A percentile compares a stretch with the other conserved stretches of the same genome.
Conservation (phyloP, 345 rosid species). For the Populus deltoides region DNA sequence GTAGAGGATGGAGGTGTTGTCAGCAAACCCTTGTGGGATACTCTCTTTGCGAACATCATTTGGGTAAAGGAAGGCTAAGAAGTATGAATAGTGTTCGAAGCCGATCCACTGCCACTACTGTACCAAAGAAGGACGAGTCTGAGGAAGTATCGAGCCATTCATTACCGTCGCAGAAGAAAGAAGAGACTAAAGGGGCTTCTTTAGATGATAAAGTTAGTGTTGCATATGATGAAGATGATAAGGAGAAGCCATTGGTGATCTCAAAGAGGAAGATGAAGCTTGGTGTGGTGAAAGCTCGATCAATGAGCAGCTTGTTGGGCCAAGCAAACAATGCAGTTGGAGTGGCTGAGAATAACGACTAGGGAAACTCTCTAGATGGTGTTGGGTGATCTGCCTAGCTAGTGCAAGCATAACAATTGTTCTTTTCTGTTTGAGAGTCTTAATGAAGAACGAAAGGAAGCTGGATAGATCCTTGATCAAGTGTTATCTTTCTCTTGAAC, state of each 20-base stretch:
- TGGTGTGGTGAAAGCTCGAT: constrained; percentile 89
- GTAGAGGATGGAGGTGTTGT: constrained; percentile 96
- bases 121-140: constrained; percentile 5
- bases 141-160: constrained; percentile 3
- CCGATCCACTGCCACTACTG: constrained; percentile 18
- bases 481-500: background rate
- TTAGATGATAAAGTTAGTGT: background rate
- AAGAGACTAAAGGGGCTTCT: background rate
- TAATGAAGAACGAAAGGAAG: background rate
- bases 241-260: constrained; percentile 23
- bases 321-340: constrained; percentile 32
- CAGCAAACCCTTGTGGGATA: constrained; percentile 92
- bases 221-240: constrained; percentile 12
- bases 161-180: background rate
- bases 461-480: background rate
- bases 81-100: constrained; percentile 54
- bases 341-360: constrained; percentile 10
- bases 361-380: background rate
- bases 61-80: constrained; percentile 91
- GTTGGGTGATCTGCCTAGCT: background rate
- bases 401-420: background rate
- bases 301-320: constrained; percentile 83
- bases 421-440: background rate
- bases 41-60: constrained; percentile 92
- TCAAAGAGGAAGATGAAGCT: constrained; percentile 71